A percentile compares a stretch with the other conserved stretches of the same genome.
Conservation (phyloP, 2,329 filamentous ascomycete species). For the Fusarium subglutinans region DNA sequence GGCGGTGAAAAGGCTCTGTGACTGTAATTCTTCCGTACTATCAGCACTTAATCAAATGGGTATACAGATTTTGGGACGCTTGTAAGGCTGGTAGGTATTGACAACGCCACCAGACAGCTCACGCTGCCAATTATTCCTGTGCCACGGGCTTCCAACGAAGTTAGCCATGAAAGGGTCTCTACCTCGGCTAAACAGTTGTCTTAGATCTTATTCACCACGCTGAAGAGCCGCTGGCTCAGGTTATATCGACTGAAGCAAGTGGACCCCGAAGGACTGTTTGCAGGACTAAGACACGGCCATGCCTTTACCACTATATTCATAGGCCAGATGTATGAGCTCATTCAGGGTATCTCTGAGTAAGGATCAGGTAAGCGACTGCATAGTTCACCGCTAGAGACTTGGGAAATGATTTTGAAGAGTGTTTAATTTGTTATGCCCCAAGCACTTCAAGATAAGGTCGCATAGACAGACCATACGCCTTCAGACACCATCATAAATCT, state of each 20-base stretch:
- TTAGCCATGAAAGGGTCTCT: neutral
- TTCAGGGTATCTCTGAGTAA: too few relatives aligned
- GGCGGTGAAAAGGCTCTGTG: neutral
- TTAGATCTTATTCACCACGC: neutral
- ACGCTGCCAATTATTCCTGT: neutral
- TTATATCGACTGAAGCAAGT: neutral
- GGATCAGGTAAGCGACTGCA: fast-evolving
- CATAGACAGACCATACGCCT: neutral
- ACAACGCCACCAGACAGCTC: neutral
- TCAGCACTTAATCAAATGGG: neutral
- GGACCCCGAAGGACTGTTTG: neutral
- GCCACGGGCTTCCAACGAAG: neutral
- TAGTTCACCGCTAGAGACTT: fast-evolving
- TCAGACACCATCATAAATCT: fast-evolving
- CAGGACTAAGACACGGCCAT: neutral
- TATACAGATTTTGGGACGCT: neutral
- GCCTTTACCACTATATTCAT: too few relatives aligned
- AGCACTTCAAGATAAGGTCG: neutral
- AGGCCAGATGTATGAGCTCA: too few relatives aligned
- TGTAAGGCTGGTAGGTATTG: fast-evolving
- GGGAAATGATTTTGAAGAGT: too few relatives aligned
- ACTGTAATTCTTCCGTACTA: fast-evolving
- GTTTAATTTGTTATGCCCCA: too few relatives aligned
- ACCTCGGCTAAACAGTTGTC: neutral
- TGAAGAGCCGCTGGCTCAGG: neutral